phyloP scores from a whole-genome alignment of 176 grass and related monocot genomes.

The Panicum miliaceum region DNA sequence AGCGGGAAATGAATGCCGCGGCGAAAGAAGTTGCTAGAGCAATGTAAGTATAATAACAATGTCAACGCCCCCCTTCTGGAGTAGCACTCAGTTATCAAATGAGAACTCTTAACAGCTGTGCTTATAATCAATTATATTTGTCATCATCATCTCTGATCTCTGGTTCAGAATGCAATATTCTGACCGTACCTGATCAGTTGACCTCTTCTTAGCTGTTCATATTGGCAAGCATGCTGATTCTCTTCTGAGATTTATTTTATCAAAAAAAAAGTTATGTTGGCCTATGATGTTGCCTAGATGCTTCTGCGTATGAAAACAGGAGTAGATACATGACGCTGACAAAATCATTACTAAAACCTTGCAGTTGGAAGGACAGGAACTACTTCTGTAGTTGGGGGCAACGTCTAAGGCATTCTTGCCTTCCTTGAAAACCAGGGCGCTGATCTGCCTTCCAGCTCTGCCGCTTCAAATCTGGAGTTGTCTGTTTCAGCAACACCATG shows the following conservation, averaged over 20 bases:
- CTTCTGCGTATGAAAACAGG: constrained; percentile 17
- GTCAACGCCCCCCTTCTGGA: constrained; percentile 4
- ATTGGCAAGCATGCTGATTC: constrained; percentile 8
- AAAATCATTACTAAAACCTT: background rate
- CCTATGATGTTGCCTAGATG: background rate
- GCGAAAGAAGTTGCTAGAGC: background rate
- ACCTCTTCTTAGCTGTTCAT: constrained; percentile 26
- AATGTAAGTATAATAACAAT: constrained; percentile 5
- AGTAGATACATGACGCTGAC: background rate
- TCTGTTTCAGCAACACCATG: background rate
- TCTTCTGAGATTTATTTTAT: background rate
- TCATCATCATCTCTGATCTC: background rate
- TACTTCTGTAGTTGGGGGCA: background rate
- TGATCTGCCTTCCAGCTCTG: background rate
- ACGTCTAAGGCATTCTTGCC: constrained; percentile 7
- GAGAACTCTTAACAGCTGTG: background rate
- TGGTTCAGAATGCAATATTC: constrained; percentile 14
- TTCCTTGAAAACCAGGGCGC: constrained; percentile 5
- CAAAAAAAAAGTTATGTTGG: background rate
- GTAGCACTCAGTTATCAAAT: background rate
- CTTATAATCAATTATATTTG: background rate
- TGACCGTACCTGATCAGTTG: background rate
- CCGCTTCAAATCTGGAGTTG: background rate
- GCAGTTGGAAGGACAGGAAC: background rate
- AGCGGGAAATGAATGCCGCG: background rate